Conservation (phyloP, 2,329 filamentous ascomycete species). For the Falciphora oryzae region DNA sequence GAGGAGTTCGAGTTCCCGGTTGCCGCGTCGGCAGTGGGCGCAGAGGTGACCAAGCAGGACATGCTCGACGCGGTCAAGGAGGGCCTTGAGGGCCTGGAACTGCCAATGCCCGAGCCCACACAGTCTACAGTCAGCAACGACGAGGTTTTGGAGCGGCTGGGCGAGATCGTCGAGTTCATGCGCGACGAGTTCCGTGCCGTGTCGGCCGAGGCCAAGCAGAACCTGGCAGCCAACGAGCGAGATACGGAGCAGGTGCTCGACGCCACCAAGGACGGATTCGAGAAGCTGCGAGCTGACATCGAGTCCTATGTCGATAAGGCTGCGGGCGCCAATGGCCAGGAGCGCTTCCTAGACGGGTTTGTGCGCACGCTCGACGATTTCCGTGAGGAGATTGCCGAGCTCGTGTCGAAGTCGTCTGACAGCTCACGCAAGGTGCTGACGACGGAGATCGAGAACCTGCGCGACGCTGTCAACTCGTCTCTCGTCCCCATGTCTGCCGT, state of each 20-base stretch:
- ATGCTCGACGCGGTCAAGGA: constrained; percentile 59
- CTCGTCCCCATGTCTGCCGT: constrained; percentile 42
- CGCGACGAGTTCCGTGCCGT: constrained; percentile 53
- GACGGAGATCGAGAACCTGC: constrained; percentile 75
- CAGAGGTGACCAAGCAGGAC: constrained; percentile 54
- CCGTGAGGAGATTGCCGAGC: constrained; percentile 59
- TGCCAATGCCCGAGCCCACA: constrained; percentile 35
- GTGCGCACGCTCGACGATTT: constrained; percentile 60
- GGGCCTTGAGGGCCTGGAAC: constrained; percentile 47
- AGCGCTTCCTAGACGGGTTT: constrained; percentile 70
- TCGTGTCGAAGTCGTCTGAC: constrained; percentile 45
- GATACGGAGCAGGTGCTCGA: constrained; percentile 87
- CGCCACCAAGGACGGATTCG: constrained; percentile 80
- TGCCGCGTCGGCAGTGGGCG: constrained; percentile 47
- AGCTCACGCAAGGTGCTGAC: constrained; percentile 65
- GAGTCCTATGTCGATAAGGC: constrained; percentile 74
- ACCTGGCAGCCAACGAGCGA: constrained; percentile 68
- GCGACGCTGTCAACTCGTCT: constrained; percentile 68
- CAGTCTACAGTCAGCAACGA: constrained; percentile 33
- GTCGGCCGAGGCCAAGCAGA: constrained; percentile 65
- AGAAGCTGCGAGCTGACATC: constrained; percentile 72
- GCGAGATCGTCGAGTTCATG: constrained; percentile 60
- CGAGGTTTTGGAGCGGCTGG: constrained; percentile 49
- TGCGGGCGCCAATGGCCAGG: constrained; percentile 62
- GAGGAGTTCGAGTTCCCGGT: constrained; percentile 76